A percentile compares a stretch with the other conserved stretches of the same genome.
phyloP scores from a whole-genome alignment of 1,284 basidiomycete species.

The Leccinum subrobustum region DNA sequence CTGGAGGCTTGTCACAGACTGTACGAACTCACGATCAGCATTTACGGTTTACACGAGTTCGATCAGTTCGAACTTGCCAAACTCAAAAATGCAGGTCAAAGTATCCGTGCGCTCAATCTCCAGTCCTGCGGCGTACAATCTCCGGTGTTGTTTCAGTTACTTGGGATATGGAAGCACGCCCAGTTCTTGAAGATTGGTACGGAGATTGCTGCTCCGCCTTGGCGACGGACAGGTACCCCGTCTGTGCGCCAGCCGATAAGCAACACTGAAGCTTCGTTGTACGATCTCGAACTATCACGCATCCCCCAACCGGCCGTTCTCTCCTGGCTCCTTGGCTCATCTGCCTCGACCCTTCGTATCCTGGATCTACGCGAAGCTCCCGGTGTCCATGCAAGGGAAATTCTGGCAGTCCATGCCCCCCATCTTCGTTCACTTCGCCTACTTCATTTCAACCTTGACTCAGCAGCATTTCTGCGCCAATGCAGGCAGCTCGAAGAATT shows the following conservation, averaged over 20 bases:
- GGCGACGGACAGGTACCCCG: slow-evolving; percentile 14
- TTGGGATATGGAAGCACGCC: slow-evolving; percentile 40
- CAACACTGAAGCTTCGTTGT: slow-evolving; percentile 27
- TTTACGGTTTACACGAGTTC: slow-evolving; percentile 33
- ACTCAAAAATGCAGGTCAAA: slow-evolving; percentile 24
- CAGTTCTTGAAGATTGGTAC: slow-evolving; percentile 40
- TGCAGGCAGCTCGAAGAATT: slow-evolving; percentile 45
- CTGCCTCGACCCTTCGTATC: slow-evolving; percentile 37
- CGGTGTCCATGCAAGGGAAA: slow-evolving; percentile 24
- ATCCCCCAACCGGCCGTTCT: slow-evolving; percentile 33
- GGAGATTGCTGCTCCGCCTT: slow-evolving; percentile 39
- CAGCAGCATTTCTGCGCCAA: slow-evolving; percentile 35
- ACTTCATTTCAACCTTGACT: slow-evolving; percentile 35
- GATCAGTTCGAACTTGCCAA: slow-evolving; percentile 24
- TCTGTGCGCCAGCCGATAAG: slow-evolving; percentile 1
- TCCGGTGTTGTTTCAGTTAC: slow-evolving; percentile 44
- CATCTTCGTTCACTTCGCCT: slow-evolving; percentile 44
- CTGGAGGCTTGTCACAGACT: slow-evolving; percentile 36
- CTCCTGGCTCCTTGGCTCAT: slow-evolving; percentile 41
- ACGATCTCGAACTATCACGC: slow-evolving; percentile 43
- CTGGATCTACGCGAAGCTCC: slow-evolving; percentile 41
- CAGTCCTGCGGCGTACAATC: slow-evolving; percentile 42
- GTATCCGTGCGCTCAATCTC: slow-evolving; percentile 41
- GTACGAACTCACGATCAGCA: slow-evolving; percentile 39
- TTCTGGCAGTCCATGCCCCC: slow-evolving; percentile 34